Base-by-base conservation (phyloP, 495 filamentous ascomycete species). In the Zalerion maritima region DNA sequence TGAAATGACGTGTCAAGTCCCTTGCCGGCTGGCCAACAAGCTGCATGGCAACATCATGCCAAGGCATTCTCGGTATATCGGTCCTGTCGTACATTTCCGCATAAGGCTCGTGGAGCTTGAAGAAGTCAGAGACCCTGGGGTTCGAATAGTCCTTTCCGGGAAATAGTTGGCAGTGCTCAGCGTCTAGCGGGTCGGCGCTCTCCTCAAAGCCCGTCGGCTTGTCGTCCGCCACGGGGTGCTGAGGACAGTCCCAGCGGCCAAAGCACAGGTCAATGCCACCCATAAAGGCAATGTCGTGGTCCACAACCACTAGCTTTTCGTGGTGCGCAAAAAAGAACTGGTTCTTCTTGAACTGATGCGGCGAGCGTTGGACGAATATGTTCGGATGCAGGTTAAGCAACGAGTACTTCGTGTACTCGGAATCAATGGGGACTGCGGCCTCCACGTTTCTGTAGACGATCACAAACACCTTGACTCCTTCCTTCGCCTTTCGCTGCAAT, bases 321-420 rank as follows among this genome's bases (percentile, higher is more conserved):
- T 99, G 89, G 47, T 99, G 89, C 14, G 89, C 89, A 69, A 89
- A 99, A 60, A 96, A 99, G 57, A 99, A 99, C n/a, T 91, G 92
- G 36, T 93, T 93, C 57, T 99, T 93, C 34, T 89, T 76, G 51
- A 94, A 84, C 49, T 99, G 89, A 41, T 99, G 94, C 1, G 89
- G 89, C 2, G 85, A 94, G 41, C 89, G 67, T 42, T 96, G 82
- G 6, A 99, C 85, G 45, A 92, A 91, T 35, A 99, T 69, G 44
- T 99, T 99, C 6, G 84, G 84, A 43, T 94, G 86, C 8, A 99
- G 66, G 41, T 96, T 91, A 13, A 99, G 75, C 22, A 99, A 71
- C 2, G 86, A 93, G 58, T 91, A 94, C 43, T 99, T 99, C 13
- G 91, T 91, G 49, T 96, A 94, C 42, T 93, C 82, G n/a, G 84